Base-by-base conservation (phyloP, 2,329 filamentous ascomycete genomes). In the Epicoccum nigrum region DNA sequence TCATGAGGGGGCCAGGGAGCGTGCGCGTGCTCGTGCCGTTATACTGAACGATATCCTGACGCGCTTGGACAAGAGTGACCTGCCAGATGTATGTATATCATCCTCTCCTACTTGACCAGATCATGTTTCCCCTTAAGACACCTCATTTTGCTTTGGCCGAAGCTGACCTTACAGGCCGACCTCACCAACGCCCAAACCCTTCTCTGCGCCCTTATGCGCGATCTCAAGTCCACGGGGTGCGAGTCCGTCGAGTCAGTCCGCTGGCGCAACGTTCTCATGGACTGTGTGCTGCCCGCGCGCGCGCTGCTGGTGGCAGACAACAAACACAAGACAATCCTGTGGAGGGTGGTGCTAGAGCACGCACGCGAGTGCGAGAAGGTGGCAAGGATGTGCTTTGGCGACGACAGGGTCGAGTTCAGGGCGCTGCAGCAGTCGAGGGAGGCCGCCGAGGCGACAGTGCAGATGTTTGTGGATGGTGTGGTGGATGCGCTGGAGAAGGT, bases 261-360 rank as follows among this genome's bases (percentile, higher is more conserved):
- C 38, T 62, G 59, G 56, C 43, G 47, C 45, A 53, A 51, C 13
- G 34, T 43, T 7, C 56, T 62, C 13, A 43, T 57, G 20, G 50
- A 55, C 15, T 48, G 46, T 9, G 27, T 61, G 4, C 33, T 54
- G 28, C 54, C 58, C 5, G 47, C 40, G 7, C 45, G 45, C 16
- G 23, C 44, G 15, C 23, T 30, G 13, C 15, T 40, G 2, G 20
- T 44, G 1, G 11, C 48, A 2, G 17, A 32, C 4, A 15, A 16
- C n/a, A n/a, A n/a, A 3, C 33, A 45, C 4, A 32, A n/a, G 17
- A 19, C 44, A 13, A 11, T 34, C 3, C 17, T 27, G n/a, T 43
- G 49, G 49, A 39, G 30, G 21, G 25, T 50, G 3, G 17, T 43
- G 2, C 15, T 46, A 6, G 13, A 12, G 8, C 46, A 51, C 16